A percentile compares a stretch with the other conserved stretches of the same genome.
Conservation (phyloP, 371 early-diverging fungal species). For the Mucor irregularis region DNA sequence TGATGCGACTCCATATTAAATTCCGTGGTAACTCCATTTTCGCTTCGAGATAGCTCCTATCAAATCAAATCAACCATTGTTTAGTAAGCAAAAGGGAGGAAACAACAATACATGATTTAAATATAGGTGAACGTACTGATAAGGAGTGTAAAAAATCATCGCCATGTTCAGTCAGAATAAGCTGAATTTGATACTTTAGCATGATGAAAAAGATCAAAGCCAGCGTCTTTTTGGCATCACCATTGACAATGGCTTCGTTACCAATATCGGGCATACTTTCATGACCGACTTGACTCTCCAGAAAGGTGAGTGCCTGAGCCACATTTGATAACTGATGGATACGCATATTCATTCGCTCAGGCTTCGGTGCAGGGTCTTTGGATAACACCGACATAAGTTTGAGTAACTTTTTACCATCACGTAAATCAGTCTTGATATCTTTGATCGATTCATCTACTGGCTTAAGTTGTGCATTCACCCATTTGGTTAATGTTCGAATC, state of each 20-base stretch:
- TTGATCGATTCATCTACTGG: slow-evolving; percentile 39
- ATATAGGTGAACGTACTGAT: slow-evolving; percentile 21
- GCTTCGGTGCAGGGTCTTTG: slow-evolving; percentile 53
- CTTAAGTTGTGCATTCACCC: slow-evolving; percentile 78
- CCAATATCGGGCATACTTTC: slow-evolving; percentile 77
- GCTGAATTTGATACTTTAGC: slow-evolving; percentile 67
- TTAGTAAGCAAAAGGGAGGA: background rate
- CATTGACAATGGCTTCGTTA: slow-evolving; percentile 83
- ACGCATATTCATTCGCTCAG: slow-evolving; percentile 67
- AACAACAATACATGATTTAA: background rate
- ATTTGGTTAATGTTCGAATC: slow-evolving; percentile 77
- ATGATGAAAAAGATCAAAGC: slow-evolving; percentile 86
- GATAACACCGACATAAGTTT: slow-evolving; percentile 62
- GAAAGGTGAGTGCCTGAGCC: slow-evolving; percentile 67
- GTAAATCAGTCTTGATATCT: slow-evolving; percentile 59
- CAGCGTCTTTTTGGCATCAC: slow-evolving; percentile 82
- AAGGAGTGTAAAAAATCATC: slow-evolving; percentile 39
- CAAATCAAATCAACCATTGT: no score
- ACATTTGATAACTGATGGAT: slow-evolving; percentile 85
- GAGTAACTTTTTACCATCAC: slow-evolving; percentile 65
- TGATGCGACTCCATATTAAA: slow-evolving; percentile 10
- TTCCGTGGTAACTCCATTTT: slow-evolving; percentile 23
- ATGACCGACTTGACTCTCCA: slow-evolving; percentile 63
- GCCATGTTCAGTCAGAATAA: slow-evolving; percentile 49
- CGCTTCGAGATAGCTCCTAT: slow-evolving; percentile 23